Conservation (phyloP, 1,284 basidiomycete genomes). For the Ustilago curta region DNA sequence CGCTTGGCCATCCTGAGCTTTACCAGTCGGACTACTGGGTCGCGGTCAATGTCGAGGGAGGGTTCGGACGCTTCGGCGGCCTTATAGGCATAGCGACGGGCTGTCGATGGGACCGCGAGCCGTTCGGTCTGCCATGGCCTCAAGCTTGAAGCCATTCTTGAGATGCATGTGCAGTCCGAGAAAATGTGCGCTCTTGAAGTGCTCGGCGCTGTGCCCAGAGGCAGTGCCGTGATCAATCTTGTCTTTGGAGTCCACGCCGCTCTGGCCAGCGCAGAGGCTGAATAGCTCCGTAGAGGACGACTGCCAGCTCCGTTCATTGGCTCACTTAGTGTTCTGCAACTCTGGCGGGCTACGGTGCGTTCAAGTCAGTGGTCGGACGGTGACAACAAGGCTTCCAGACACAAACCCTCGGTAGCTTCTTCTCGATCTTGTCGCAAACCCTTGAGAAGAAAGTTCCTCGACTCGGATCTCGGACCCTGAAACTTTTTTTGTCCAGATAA, state of each 20-base stretch:
- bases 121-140: neutral
- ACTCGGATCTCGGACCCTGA: constrained; percentile 31
- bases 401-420: too few relatives aligned
- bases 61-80: constrained; percentile 6
- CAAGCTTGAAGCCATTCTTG: neutral
- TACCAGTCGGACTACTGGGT: constrained; percentile 40
- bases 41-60: constrained; percentile 34
- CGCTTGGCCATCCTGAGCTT: constrained; percentile 41
- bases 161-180: neutral
- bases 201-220: neutral
- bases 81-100: constrained; percentile 15
- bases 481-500: neutral
- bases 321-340: neutral
- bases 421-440: constrained; percentile 8
- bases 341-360: neutral
- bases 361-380: neutral
- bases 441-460: constrained; percentile 38
- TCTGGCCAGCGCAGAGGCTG: neutral
- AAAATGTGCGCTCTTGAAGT: neutral
- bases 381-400: neutral
- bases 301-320: constrained; percentile 6
- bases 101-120: neutral
- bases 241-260: constrained; percentile 3
- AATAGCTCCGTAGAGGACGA: constrained; percentile 2
- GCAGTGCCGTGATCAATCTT: neutral